Conservation (phyloP, 2,329 filamentous ascomycete genomes). For the Teratosphaeriaceae sp. region DNA sequence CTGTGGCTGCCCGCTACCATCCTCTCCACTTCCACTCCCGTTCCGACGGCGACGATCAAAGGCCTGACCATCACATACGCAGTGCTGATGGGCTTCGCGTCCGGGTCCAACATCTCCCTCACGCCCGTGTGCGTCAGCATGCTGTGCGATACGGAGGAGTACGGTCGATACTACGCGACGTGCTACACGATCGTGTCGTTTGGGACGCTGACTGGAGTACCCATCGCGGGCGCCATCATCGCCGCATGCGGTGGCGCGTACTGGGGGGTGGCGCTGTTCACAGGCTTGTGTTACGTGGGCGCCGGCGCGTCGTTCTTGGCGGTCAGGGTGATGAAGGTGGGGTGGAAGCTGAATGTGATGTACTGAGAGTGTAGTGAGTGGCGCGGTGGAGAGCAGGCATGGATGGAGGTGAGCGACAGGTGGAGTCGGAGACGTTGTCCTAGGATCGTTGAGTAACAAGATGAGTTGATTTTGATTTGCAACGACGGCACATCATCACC, state of each 20-base stretch:
- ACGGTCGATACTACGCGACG: constrained; percentile 75
- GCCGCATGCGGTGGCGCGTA: constrained; percentile 34
- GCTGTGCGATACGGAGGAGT: constrained; percentile 73
- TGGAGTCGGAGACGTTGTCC: no score
- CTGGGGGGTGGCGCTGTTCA: constrained; percentile 41
- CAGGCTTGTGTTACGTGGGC: constrained; percentile 37
- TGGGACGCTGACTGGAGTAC: constrained; percentile 47
- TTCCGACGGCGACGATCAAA: constrained; percentile 37
- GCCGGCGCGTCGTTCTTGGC: constrained; percentile 33
- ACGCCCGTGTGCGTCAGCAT: constrained; percentile 79
- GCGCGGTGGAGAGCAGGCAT: not conserved
- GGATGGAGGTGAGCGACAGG: not conserved
- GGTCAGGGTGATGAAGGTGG: constrained; percentile 36
- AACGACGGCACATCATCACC: not conserved
- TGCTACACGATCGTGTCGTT: constrained; percentile 77
- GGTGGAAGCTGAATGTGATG: constrained; percentile 29
- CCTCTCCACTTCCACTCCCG: constrained; percentile 23
- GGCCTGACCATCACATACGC: constrained; percentile 63
- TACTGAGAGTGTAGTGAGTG: constrained; percentile 6
- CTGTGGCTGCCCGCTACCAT: constrained; percentile 65
- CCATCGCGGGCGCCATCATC: constrained; percentile 40
- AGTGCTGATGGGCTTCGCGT: constrained; percentile 72
- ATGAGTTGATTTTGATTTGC: not conserved
- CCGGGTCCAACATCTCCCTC: constrained; percentile 72
- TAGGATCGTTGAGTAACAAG: no score